These are phyloP conservation scores for Ophiostoma quercus DNA, from an alignment of 2,329 filamentous ascomycete species.

Conservation along the genomic window DNA sequence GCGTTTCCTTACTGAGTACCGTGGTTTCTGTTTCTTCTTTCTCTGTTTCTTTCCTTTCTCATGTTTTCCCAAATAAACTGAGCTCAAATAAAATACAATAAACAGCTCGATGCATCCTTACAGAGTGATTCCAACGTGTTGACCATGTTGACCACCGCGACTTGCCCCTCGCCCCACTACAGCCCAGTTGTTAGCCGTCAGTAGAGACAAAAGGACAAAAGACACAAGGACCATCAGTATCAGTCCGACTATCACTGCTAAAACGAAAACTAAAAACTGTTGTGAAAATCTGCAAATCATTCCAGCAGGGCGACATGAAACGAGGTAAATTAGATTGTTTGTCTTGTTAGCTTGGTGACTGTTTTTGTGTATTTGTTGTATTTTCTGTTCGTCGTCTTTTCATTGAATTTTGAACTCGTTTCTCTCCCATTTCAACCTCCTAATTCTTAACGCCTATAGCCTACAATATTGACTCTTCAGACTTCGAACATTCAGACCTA, in stretches of 20 bases:
- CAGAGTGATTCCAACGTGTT: background rate
- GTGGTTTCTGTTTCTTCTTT: too few relatives aligned
- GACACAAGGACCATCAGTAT: background rate
- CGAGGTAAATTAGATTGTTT: background rate
- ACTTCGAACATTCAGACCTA: background rate
- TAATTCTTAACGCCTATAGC: background rate
- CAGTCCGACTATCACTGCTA: background rate
- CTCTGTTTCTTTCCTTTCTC: too few relatives aligned
- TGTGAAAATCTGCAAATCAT: background rate
- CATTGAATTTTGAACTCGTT: background rate
- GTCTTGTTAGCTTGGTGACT: background rate
- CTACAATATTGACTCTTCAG: background rate
- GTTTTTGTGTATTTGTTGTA: background rate
- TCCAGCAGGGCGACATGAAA: background rate
- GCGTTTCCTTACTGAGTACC: too few relatives aligned
- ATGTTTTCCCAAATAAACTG: too few relatives aligned
- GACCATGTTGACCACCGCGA: background rate
- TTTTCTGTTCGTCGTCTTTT: background rate
- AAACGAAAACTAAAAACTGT: too few relatives aligned
- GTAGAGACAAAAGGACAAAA: background rate
- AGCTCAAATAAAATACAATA: too few relatives aligned
- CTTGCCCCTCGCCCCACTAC: constrained; percentile 3
- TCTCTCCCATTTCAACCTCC: background rate
- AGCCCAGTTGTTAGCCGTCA: background rate
- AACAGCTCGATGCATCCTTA: background rate